Evolutionary conservation across 208 protist species (phyloP).

Genomic region (Crithidia brevicula): DNA sequence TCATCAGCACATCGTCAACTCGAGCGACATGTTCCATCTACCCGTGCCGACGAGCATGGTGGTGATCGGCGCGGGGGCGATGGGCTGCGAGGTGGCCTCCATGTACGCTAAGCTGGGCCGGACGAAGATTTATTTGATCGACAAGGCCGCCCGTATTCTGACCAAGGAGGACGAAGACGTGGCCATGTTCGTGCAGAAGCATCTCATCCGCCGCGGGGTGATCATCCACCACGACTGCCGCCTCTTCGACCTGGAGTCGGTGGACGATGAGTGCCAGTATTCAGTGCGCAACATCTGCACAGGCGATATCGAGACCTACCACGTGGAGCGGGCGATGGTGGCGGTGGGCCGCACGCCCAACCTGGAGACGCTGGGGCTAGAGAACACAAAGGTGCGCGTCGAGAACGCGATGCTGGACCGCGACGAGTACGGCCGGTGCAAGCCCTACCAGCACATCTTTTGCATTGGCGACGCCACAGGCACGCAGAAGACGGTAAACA

Average conservation of each 20-base stretch:
- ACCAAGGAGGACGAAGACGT: conserved; percentile 74
- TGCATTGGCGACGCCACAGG: conserved; percentile 60
- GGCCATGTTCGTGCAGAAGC: conserved; percentile 46
- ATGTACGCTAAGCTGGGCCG: conserved; percentile 70
- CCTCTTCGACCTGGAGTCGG: conserved; percentile 62
- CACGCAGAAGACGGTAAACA: conserved; percentile 41
- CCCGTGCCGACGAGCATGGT: conserved; percentile 68
- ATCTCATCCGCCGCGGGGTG: conserved; percentile 51
- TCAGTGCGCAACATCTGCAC: conserved; percentile 45
- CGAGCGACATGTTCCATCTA: conserved; percentile 55
- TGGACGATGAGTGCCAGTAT: conserved; percentile 44
- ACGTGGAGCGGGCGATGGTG: conserved; percentile 64
- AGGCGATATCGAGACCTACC: conserved; percentile 44
- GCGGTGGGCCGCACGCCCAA: conserved; percentile 61
- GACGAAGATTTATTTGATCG: conserved; percentile 61
- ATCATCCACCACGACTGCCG: conserved; percentile 53
- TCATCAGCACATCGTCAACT: conserved; percentile 46
- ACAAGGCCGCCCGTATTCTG: conserved; percentile 61
- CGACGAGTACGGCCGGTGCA: conserved; percentile 59
- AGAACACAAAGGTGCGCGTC: conserved; percentile 56
- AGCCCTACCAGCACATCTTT: conserved; percentile 78
- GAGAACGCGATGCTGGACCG: conserved; percentile 45
- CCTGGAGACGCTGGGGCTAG: conserved; percentile 53
- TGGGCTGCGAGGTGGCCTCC: conserved; percentile 80
- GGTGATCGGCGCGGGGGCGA: conserved; percentile 64